Conservation (phyloP, 345 rosid species). For the Eucalyptus shirleyi region DNA sequence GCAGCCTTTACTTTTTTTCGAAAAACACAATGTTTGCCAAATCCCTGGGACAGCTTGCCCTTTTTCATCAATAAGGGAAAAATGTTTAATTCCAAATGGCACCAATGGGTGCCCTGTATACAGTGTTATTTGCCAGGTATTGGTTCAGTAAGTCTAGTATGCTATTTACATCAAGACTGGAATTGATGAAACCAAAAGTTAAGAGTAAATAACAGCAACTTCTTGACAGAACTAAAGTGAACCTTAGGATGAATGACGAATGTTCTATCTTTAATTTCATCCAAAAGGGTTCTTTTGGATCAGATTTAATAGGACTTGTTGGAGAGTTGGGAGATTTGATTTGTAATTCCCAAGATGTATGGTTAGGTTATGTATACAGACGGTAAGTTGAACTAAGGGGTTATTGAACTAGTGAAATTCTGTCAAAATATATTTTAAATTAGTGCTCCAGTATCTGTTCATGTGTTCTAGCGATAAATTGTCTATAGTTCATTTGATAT, state of each 20-base stretch:
- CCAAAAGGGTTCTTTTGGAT: neutral
- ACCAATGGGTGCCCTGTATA: neutral
- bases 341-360: neutral
- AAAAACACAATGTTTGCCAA: neutral
- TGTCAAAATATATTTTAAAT: neutral
- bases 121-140: neutral
- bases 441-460: neutral
- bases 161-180: neutral
- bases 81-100: neutral
- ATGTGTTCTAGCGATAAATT: neutral
- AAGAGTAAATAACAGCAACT: neutral
- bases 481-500: neutral
- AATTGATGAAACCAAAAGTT: neutral
- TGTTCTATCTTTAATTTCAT: neutral
- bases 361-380: neutral
- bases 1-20: neutral
- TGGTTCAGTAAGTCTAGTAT: neutral
- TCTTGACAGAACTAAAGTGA: neutral
- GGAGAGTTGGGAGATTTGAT: neutral
- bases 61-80: neutral
- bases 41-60: neutral
- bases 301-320: neutral
- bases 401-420: neutral
- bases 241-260: neutral
- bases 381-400: neutral